Evolutionary conservation across 352 stramenopile species (phyloP).

Genomic region (Globisporangium yorkense): DNA sequence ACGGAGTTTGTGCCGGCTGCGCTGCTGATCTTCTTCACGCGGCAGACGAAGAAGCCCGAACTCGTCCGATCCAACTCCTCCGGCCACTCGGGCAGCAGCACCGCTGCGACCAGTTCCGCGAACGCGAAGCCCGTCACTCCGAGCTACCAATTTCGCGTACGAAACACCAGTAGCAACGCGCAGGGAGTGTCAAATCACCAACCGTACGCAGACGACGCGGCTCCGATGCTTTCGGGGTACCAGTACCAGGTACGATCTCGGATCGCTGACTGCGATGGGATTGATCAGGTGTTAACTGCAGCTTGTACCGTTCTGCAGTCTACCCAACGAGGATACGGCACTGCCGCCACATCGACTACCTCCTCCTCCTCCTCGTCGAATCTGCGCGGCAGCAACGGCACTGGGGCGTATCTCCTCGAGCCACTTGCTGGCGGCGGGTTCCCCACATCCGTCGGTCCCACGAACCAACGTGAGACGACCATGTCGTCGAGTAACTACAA

Average conservation of each 20-base stretch:
- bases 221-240: conserved; percentile 54
- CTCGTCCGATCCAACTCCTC: conserved; percentile 20
- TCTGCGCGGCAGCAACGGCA: conserved; percentile 39
- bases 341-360: conserved; percentile 13
- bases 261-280: not conserved
- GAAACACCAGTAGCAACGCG: conserved; percentile 23
- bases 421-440: conserved; percentile 37
- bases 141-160: conserved; percentile 29
- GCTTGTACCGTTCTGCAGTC: conserved; percentile 17
- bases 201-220: conserved; percentile 37
- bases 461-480: not conserved
- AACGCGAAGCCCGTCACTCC: conserved; percentile 33
- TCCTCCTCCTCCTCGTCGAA: conserved; percentile 24
- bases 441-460: conserved; percentile 21
- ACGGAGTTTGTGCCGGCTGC: conserved; percentile 71
- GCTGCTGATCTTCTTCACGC: conserved; percentile 64
- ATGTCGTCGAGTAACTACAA: conserved; percentile 6
- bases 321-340: conserved; percentile 36
- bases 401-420: conserved; percentile 37
- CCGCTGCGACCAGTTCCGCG: conserved; percentile 17
- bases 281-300: not conserved
- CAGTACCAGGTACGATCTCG: conserved; percentile 47
- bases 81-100: conserved; percentile 21
- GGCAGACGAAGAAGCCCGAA: conserved; percentile 19
- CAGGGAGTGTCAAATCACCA: conserved; percentile 16